phyloP scores from a whole-genome alignment of 768 basidiomycete genomes.

The Kwoniella dejecticola region DNA sequence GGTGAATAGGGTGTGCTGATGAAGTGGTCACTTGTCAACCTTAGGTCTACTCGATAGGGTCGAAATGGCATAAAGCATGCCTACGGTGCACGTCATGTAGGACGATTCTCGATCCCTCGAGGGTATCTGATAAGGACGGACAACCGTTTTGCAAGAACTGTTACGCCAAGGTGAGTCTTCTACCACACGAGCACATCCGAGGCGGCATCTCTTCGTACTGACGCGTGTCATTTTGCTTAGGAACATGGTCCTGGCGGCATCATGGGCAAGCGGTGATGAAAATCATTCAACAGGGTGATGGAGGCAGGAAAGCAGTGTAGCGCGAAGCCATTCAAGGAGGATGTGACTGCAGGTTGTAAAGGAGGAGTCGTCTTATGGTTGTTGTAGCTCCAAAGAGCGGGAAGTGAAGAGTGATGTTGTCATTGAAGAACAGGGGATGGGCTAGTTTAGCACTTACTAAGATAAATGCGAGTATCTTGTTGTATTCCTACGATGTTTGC shows the following conservation, averaged over 20 bases:
- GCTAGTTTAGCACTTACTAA: too few relatives aligned
- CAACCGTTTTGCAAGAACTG: conserved; percentile 46
- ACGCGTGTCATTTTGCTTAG: conserved; percentile 1
- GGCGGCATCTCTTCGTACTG: not conserved
- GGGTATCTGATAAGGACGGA: conserved; percentile 49
- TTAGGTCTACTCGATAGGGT: conserved; percentile 23
- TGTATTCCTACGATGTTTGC: too few relatives aligned
- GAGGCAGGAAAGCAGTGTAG: too few relatives aligned
- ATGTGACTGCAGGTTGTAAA: too few relatives aligned
- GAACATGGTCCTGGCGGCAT: conserved; percentile 47
- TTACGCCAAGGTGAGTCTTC: conserved; percentile 45
- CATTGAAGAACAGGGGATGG: too few relatives aligned
- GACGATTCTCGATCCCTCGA: conserved; percentile 46
- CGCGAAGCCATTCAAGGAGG: too few relatives aligned
- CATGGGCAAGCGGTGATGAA: conserved; percentile 37
- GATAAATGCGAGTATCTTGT: too few relatives aligned
- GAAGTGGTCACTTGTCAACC: not conserved
- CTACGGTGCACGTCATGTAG: conserved; percentile 42
- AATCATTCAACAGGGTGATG: not conserved
- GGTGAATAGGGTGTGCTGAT: too few relatives aligned
- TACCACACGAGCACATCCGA: not conserved
- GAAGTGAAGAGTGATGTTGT: too few relatives aligned
- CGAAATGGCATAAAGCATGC: conserved; percentile 46
- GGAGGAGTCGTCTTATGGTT: too few relatives aligned
- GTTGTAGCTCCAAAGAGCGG: too few relatives aligned